Conservation (phyloP, 192 early-diverging fungal species). For the Podila verticillata region DNA sequence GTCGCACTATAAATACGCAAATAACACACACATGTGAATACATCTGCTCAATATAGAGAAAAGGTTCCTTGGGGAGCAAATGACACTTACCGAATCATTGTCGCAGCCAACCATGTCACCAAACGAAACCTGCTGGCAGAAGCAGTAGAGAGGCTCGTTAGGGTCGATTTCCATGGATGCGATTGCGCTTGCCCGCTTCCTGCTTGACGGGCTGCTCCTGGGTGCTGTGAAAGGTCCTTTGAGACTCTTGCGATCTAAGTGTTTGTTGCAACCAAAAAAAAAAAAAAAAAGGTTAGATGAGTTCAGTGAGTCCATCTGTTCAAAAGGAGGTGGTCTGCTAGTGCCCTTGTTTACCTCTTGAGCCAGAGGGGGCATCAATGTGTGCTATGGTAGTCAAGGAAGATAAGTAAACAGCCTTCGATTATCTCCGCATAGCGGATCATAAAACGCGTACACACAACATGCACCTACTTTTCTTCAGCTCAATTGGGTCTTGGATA, state of each 20-base stretch:
- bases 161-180: constrained; percentile 90
- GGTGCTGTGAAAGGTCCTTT: constrained; percentile 40
- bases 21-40: neutral
- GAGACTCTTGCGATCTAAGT: constrained; percentile 44
- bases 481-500: constrained; percentile 34
- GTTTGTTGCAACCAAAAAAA: neutral
- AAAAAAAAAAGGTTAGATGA: neutral
- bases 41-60: neutral
- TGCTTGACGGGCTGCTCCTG: constrained; percentile 35
- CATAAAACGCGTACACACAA: neutral
- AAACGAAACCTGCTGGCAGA: constrained; percentile 93
- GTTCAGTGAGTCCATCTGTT: neutral
- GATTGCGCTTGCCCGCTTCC: constrained; percentile 35
- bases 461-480: constrained; percentile 32
- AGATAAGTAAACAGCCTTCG: neutral
- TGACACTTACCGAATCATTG: constrained; percentile 65
- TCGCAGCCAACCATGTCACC: constrained; percentile 98
- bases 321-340: neutral
- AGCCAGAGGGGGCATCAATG: neutral
- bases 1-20: constrained; percentile 73
- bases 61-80: neutral
- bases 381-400: neutral
- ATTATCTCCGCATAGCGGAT: too few species aligned
- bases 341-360: neutral
- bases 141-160: constrained; percentile 96